Evolutionary conservation across 768 basidiomycete species (phyloP), one percentile per base, ranked within the genome.

Genomic region (Leccinum variicolor): DNA sequence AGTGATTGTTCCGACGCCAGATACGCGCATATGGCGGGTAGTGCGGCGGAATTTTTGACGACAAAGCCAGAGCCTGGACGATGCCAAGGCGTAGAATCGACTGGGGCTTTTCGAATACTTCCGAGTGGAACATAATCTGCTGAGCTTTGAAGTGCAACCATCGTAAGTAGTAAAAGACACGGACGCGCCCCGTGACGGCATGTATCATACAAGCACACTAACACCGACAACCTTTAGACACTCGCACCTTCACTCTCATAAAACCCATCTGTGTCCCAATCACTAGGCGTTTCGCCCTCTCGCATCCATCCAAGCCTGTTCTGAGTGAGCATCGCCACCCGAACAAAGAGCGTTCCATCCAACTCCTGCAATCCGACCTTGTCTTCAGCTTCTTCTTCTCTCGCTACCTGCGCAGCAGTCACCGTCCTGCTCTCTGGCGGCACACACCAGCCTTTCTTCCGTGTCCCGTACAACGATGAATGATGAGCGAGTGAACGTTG

Each of bases 291-390:
- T 55, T 71, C 71, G 1, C 76, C 78, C 51, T 82, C 78, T 41
- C 76, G 66, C 39, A 75, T 70, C 74, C 75, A 75, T 13, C 75
- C 72, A 58, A 75, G 41, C 33, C 69, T 69, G 58, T 77, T 72
- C 53, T 78, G 74, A 10, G 81, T 82, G 65, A 86, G 65, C 43
- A 74, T 75, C 13, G 85, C 86, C 0, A 75, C 75, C 31, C 86
- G 75, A 25, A 84, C 62, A 67, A 90, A 90, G 43, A 90, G 50
- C n/a, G 83, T 81, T 6, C 86, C 86, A 66, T 89, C 87, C 21
- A 82, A 64, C 25, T 58, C 61, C 31, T 62, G 52, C 28, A 66
- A 33, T 15, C 68, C 65, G 1, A 71, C 53, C 48, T 62, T 67
- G 9, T 66, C 71, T 33, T 66, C 66, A 1, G 64, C 62, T 41